These are phyloP conservation scores for Aegilops bicornis DNA, from an alignment of 176 grass and related monocot species.

Conservation along the genomic window DNA sequence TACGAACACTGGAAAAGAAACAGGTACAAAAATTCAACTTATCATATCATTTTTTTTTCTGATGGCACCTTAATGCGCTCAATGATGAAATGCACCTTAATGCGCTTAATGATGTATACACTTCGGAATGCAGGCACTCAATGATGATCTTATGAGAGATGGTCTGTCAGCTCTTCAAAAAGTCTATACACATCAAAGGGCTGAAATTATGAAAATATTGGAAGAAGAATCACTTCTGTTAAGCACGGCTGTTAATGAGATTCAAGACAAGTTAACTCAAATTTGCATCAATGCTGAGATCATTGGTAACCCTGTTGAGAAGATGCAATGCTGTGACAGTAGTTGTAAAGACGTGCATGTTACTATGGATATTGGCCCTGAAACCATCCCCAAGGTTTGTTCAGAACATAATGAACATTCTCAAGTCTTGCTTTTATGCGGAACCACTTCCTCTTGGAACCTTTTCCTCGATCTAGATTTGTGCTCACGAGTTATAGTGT, in stretches of 20 bases:
- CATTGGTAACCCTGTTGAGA: conserved; percentile 21
- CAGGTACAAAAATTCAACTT: conserved; percentile 46
- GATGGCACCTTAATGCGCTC: not conserved
- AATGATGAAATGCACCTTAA: not conserved
- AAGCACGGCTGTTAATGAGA: conserved; percentile 40
- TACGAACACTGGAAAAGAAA: conserved; percentile 63
- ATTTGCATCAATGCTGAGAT: conserved; percentile 37
- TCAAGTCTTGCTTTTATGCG: conserved; percentile 18
- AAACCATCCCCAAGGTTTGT: conserved; percentile 51
- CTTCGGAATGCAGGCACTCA: conserved; percentile 47
- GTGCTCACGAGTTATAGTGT: not conserved
- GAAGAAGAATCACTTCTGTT: conserved; percentile 70
- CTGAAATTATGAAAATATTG: conserved; percentile 74
- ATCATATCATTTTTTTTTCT: conserved; percentile 16
- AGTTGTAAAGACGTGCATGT: conserved; percentile 90
- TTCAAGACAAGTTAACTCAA: conserved; percentile 62
- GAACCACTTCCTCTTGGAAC: not conserved
- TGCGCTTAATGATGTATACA: not conserved
- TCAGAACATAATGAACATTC: not conserved
- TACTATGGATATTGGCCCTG: conserved; percentile 39
- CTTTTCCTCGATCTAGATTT: not conserved
- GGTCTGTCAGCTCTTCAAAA: conserved; percentile 47
- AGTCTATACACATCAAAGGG: conserved; percentile 44
- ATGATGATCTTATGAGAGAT: conserved; percentile 57
- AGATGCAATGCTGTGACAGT: conserved; percentile 49